A percentile compares a stretch with the other conserved stretches of the same genome.
Evolutionary conservation across 192 early-diverging fungal species (phyloP).

Genomic region (Spizellomyces sp.): DNA sequence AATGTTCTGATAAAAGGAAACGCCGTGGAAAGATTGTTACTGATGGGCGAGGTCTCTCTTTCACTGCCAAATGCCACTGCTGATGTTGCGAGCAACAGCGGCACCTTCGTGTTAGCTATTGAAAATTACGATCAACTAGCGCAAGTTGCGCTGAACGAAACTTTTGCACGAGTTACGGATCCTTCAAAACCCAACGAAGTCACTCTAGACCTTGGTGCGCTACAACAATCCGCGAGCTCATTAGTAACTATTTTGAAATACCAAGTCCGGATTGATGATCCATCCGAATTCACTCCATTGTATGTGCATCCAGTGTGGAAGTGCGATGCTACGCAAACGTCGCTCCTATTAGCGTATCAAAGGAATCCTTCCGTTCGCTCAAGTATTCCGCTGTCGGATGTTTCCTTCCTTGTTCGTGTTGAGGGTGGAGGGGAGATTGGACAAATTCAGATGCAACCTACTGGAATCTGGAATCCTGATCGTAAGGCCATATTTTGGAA

Average conservation of each 20-base stretch:
- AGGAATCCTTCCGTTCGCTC: conserved; percentile 29
- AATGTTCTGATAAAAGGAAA: conserved; percentile 41
- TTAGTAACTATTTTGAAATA: conserved; percentile 41
- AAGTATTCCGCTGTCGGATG: conserved; percentile 23
- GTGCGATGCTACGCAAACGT: conserved; percentile 36
- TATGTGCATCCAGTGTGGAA: conserved; percentile 45
- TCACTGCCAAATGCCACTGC: background rate
- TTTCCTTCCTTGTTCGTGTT: conserved; percentile 37
- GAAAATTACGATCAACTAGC: conserved; percentile 28
- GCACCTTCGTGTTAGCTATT: conserved; percentile 8
- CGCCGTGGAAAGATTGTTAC: conserved; percentile 43
- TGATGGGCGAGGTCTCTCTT: conserved; percentile 46
- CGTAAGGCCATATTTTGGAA: conserved; percentile 47
- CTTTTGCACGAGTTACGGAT: conserved; percentile 21
- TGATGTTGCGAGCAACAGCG: background rate
- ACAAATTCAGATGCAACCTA: conserved; percentile 40
- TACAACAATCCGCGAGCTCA: background rate
- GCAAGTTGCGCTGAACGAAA: conserved; percentile 37
- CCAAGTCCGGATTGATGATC: conserved; percentile 36
- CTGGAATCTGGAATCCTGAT: conserved; percentile 41
- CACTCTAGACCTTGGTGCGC: conserved; percentile 20
- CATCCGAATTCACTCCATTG: conserved; percentile 36
- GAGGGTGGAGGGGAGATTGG: conserved; percentile 31
- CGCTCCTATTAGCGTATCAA: conserved; percentile 43
- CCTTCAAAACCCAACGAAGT: conserved; percentile 24